Evolutionary conservation across 257 asterid species (phyloP).

Genomic region (Nicotiana paniculata): DNA sequence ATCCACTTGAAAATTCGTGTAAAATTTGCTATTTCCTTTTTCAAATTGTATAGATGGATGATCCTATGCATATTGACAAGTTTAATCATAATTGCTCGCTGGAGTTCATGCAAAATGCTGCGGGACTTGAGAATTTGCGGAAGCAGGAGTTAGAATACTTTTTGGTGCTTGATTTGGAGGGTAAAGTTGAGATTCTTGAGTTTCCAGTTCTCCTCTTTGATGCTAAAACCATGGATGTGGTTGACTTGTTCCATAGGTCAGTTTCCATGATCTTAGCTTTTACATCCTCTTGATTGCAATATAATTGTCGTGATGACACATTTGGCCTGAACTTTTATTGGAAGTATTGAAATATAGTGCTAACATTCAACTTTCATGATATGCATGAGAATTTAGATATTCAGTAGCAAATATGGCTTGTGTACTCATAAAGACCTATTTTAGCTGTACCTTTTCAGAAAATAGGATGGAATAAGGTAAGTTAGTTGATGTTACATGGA

Average conservation of each 20-base stretch:
- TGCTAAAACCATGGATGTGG: conserved; percentile 65
- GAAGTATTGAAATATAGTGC: not conserved
- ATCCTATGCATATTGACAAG: conserved; percentile 53
- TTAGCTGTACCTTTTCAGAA: not conserved
- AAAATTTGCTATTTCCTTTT: not conserved
- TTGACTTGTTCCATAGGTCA: conserved; percentile 84
- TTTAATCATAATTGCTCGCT: conserved; percentile 61
- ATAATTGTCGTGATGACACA: not conserved
- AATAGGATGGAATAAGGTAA: not conserved
- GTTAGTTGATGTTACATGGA: not conserved
- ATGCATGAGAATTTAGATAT: not conserved
- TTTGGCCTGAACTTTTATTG: not conserved
- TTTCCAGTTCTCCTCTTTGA: conserved; percentile 83
- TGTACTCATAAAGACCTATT: not conserved
- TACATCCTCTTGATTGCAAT: not conserved
- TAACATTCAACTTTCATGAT: not conserved
- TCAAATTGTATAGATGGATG: conserved; percentile 50
- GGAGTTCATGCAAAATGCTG: conserved; percentile 27
- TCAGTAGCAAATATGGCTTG: not conserved
- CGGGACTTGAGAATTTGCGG: conserved; percentile 25
- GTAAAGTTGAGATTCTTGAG: conserved; percentile 95
- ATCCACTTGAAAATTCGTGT: too few relatives aligned
- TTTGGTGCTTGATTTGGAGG: conserved; percentile 96
- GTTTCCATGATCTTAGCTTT: not conserved
- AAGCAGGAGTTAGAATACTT: conserved; percentile 68